These are phyloP conservation scores for Termitomyces sp. DNA, from an alignment of 768 basidiomycete genomes.

Conservation along the genomic window DNA sequence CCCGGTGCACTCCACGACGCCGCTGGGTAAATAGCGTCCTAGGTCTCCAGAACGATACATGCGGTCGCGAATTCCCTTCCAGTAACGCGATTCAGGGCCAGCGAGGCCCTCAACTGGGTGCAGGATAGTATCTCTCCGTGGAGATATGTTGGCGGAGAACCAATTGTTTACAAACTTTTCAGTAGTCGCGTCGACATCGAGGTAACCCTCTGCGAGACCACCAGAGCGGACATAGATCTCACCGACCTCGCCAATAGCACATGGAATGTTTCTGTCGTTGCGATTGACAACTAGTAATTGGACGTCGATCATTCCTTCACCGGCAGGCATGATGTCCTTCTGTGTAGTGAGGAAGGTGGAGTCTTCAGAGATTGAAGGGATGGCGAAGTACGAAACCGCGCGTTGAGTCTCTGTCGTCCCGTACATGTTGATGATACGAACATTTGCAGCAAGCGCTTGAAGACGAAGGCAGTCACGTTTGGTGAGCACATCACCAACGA, in stretches of 20 bases:
- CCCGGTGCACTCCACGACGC: slow-evolving; percentile 93
- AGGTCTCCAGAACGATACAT: slow-evolving; percentile 99
- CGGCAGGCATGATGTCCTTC: slow-evolving; percentile 98
- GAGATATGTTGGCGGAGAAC: slow-evolving; percentile 53
- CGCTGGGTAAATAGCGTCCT: slow-evolving; percentile 88
- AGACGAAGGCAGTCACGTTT: slow-evolving; percentile 96
- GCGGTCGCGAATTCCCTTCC: slow-evolving; percentile 94
- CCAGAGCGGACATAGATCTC: slow-evolving; percentile 98
- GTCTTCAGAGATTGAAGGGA: slow-evolving; percentile 79
- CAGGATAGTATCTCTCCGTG: slow-evolving; percentile 66
- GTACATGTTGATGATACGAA: slow-evolving; percentile 98
- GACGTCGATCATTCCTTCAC: slow-evolving; percentile 95
- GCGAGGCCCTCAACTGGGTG: slow-evolving; percentile 51
- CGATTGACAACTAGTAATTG: slow-evolving; percentile 96
- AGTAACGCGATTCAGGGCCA: slow-evolving; percentile 72
- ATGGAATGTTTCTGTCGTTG: slow-evolving; percentile 74
- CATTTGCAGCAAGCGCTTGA: slow-evolving; percentile 88
- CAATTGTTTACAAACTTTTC: slow-evolving; percentile 96
- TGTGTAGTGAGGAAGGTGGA: slow-evolving; percentile 88
- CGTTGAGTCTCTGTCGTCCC: slow-evolving; percentile 99
- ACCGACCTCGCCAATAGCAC: slow-evolving; percentile 93
- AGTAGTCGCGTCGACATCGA: slow-evolving; percentile 72
- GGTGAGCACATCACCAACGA: slow-evolving; percentile 98
- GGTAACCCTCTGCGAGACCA: slow-evolving; percentile 92
- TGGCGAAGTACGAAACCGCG: slow-evolving; percentile 94